Evolutionary conservation across 208 protist genomes (phyloP), one percentile per base, ranked within the genome.

Genomic region (Acanthamoeba culbertsoni): DNA sequence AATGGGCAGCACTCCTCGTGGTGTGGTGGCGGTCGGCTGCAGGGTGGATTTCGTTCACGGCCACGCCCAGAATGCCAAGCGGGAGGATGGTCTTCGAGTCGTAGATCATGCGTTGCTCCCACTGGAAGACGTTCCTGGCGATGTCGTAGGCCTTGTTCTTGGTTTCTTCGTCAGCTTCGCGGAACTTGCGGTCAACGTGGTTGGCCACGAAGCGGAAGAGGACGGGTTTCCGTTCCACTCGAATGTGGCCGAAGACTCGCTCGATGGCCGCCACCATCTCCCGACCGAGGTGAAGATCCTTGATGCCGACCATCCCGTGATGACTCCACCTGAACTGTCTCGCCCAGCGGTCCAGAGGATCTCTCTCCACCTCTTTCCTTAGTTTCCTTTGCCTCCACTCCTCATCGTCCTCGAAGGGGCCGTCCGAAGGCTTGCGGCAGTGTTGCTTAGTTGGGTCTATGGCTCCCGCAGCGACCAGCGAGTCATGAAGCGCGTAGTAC

Each of bases 161-260:
- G 55, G 10, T 31, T 18, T 20, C 20, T 0, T 1, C 23, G 57
- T 71, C 28, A 4, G 23, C 28, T 31, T 75, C 10, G 65, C 10
- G 26, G 65, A 75, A 26, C 0, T 43, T 23, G 73, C 73, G 73
- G 45, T 86, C 73, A 3, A 86, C 28, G 31, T 86, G 73, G 73
- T 86, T 86, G 45, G 73, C 73, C 43, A 86, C 55, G 73, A 86
- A 86, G 73, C 73, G 73, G 45, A 86, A 86, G 7, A 86, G 43
- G 12, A 57, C 43, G 12, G 73, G 43, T n/a, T 33, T 20, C 43
- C 73, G 73, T 45, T 86, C 43, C 20, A 86, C 73, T 6, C 37
- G n/a, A 16, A 86, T 28, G 43, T 43, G 42, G 14, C 73, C 73
- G 43, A 86, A 86, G 28, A 86, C 73, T 10, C 45, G 42, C 73